Evolutionary conservation across 2,329 filamentous ascomycete genomes (phyloP), one percentile per base, ranked within the genome.

Genomic region (Pezicula neosporulosa): DNA sequence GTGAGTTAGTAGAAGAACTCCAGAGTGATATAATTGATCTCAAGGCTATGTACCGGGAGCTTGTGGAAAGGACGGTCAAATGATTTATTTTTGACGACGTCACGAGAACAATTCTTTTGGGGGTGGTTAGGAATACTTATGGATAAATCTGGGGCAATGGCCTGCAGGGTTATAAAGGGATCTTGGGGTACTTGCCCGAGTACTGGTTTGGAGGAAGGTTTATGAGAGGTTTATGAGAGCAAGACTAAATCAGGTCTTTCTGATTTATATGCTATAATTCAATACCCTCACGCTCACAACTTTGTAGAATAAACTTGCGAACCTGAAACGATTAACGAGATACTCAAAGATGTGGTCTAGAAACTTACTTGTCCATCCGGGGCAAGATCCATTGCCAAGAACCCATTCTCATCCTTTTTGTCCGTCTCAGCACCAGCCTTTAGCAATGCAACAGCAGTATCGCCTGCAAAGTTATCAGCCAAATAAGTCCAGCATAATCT

Each of bases 21-120:
- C 84, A 80, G 68, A 86, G 88, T 12, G 94, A 97, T 75, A 88
- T 99, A 48, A 77, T 85, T 58, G 94, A 99, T 75, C 78, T 99
- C 68, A 99, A 99, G 76, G 87, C 86, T 65, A 96, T 99, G 80
- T 97, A 97, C 74, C 83, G 90, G 59, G 93, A 97, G 66, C 72
- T 99, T 68, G 88, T 96, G 45, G 89, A 96, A 72, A 83, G 86
- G 65, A 93, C 90, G 52, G 83, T 91, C 65, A 87, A 83, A 70
- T 88, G 54, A 69, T 16, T 28, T 12, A 33, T 19, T 13, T 27
- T 28, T 24, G 24, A 24, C 7, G 12, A 4, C 38, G n/a, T 18
- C 19, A 75, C 55, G 16, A 44, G 24, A 33, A 39, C 24, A 53
- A 19, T 39, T 50, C 39, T n/a, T 16, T 16, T 21, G 13, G 44